Percentiles rank a stretch among this genome's conserved stretches.
Evolutionary conservation across 768 basidiomycete genomes (phyloP).

Genomic region (Podaxis mareebaensis): DNA sequence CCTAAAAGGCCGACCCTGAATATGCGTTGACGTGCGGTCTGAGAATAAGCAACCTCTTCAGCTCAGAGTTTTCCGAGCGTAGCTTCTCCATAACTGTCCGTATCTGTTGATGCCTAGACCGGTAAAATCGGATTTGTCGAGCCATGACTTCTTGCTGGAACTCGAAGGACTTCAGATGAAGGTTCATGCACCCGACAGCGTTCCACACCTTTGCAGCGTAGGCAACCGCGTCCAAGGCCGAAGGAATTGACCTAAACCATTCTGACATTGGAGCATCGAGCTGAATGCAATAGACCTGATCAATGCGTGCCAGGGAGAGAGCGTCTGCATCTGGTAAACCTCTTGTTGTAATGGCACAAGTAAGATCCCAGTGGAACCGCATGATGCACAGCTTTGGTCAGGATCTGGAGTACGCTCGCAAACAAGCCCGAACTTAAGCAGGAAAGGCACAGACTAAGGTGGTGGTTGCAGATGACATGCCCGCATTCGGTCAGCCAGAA

Average conservation of each 20-base stretch:
- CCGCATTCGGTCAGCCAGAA: slow-evolving; percentile 92
- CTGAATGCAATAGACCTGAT: slow-evolving; percentile 34
- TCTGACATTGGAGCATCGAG: slow-evolving; percentile 80
- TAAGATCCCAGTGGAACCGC: slow-evolving; percentile 63
- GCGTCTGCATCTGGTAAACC: slow-evolving; percentile 39
- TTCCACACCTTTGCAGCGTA: slow-evolving; percentile 62
- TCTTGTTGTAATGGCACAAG: slow-evolving; percentile 73
- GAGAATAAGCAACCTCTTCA: slow-evolving; percentile 51
- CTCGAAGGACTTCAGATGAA: slow-evolving; percentile 33
- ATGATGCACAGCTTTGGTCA: slow-evolving; percentile 75
- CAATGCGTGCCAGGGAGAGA: neutral
- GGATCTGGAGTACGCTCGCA: slow-evolving; percentile 44
- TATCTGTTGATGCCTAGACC: slow-evolving; percentile 56
- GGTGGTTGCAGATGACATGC: slow-evolving; percentile 82
- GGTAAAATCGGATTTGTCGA: slow-evolving; percentile 64
- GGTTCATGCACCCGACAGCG: neutral
- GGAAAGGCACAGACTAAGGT: slow-evolving; percentile 59
- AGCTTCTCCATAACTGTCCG: slow-evolving; percentile 52
- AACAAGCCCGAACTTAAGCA: neutral
- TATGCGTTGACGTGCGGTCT: slow-evolving; percentile 12
- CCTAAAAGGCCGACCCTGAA: slow-evolving; percentile 33
- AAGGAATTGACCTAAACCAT: slow-evolving; percentile 73
- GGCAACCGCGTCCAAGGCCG: slow-evolving; percentile 62
- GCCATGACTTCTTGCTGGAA: slow-evolving; percentile 81
- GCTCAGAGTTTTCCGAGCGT: slow-evolving; percentile 49